Percentiles rank a stretch among this genome's conserved stretches.
Evolutionary conservation across 371 early-diverging fungal species (phyloP).

Genomic region (Lichtheimia hyalospora): DNA sequence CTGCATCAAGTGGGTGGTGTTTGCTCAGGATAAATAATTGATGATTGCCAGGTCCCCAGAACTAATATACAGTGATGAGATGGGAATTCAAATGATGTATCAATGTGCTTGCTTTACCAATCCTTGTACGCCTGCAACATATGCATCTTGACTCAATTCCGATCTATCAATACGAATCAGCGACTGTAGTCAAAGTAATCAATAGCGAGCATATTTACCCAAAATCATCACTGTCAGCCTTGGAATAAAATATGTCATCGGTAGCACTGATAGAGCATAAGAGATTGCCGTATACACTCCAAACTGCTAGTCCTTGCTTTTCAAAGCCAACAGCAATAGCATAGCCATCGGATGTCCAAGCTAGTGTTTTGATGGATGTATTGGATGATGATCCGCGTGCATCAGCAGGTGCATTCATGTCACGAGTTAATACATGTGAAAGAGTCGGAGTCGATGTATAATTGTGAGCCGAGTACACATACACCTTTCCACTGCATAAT

Average conservation of each 20-base stretch:
- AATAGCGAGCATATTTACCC: neutral
- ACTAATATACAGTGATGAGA: constrained; percentile 36
- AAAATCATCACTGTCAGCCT: constrained; percentile 10
- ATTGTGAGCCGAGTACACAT: constrained; percentile 39
- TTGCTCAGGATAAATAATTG: constrained; percentile 59
- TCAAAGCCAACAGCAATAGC: constrained; percentile 74
- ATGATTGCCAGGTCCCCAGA: constrained; percentile 77
- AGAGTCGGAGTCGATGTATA: constrained; percentile 29
- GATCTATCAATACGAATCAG: constrained; percentile 2
- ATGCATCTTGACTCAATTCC: constrained; percentile 48
- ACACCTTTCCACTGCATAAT: constrained; percentile 27
- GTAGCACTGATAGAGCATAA: constrained; percentile 55
- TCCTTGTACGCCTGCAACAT: constrained; percentile 56
- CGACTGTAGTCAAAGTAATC: neutral
- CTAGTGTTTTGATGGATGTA: constrained; percentile 34
- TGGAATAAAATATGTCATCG: constrained; percentile 31
- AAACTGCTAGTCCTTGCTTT: constrained; percentile 64
- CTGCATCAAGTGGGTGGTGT: neutral
- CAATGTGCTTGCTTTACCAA: constrained; percentile 45
- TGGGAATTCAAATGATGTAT: neutral
- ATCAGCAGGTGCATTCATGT: constrained; percentile 7
- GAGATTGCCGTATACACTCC: constrained; percentile 81
- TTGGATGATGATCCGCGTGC: neutral
- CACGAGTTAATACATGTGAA: constrained; percentile 30
- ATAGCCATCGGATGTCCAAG: constrained; percentile 80